A percentile compares a stretch with the other conserved stretches of the same genome.
phyloP scores from a whole-genome alignment of 441 rosid species.

The Pelargonium exstipulatum region DNA sequence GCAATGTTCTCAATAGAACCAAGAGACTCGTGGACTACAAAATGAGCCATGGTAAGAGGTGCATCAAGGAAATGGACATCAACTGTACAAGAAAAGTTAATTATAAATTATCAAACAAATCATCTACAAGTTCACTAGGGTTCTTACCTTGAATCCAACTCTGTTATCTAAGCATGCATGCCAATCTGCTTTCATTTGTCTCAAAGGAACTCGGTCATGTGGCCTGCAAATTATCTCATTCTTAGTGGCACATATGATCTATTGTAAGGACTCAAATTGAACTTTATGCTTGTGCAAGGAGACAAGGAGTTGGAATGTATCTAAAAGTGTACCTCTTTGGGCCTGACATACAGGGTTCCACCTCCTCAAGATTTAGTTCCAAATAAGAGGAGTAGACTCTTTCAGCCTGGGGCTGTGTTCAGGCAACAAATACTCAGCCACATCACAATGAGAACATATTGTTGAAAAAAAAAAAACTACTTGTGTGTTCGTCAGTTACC shows the following conservation, averaged over 20 bases:
- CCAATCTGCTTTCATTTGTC: conserved; percentile 93
- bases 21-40: neutral
- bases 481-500: conserved; percentile 34
- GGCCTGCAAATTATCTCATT: conserved; percentile 48
- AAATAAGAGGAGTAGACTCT: conserved; percentile 63
- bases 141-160: conserved; percentile 86
- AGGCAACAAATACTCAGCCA: conserved; percentile 19
- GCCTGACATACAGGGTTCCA: conserved; percentile 80
- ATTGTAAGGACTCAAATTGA: neutral
- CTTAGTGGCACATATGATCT: conserved; percentile 13
- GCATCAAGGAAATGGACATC: neutral
- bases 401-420: conserved; percentile 58
- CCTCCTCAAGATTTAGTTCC: conserved; percentile 70
- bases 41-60: neutral
- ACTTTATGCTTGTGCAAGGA: neutral
- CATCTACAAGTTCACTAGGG: conserved; percentile 7
- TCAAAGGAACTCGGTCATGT: conserved; percentile 77
- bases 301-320: neutral
- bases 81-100: neutral
- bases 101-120: neutral
- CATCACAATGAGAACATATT: conserved; percentile 8
- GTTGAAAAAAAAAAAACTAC: neutral
- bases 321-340: conserved; percentile 63
- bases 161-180: conserved; percentile 78
- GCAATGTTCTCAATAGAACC: neutral